phyloP scores from a whole-genome alignment of 2,329 filamentous ascomycete genomes.

The Alternaria conjuncta region DNA sequence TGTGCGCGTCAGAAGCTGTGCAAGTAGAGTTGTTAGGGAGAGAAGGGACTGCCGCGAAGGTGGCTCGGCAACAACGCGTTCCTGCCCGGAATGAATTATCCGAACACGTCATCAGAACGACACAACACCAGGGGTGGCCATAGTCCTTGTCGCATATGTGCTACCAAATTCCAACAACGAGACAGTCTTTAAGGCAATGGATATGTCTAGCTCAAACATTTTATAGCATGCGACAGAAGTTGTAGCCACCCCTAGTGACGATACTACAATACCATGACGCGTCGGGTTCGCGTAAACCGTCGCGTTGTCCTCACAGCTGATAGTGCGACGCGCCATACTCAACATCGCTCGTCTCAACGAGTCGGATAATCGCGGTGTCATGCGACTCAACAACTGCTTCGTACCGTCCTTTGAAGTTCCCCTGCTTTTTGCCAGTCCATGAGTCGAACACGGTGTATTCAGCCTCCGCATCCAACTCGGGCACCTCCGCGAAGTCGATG shows the following conservation, averaged over 20 bases:
- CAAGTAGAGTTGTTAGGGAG: no score
- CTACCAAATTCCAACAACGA: no score
- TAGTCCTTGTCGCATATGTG: no score
- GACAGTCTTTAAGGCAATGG: no score
- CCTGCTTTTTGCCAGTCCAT: conserved; percentile 24
- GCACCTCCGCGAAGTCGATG: conserved; percentile 28
- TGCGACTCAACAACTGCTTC: not conserved
- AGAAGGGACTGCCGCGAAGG: no score
- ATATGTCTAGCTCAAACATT: no score
- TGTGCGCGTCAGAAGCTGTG: no score
- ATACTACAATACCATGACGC: not conserved
- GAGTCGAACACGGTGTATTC: conserved; percentile 26
- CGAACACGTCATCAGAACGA: no score
- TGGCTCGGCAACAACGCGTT: no score
- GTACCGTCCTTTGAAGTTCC: conserved; percentile 4
- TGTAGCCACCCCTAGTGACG: not conserved
- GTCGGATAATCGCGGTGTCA: conserved; percentile 1
- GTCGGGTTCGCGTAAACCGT: not conserved
- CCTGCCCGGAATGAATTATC: no score
- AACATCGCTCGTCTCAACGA: not conserved
- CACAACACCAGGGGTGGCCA: no score
- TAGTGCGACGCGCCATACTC: not conserved
- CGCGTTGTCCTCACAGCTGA: not conserved
- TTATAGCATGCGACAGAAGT: no score
- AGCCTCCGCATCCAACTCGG: conserved; percentile 15